Evolutionary conservation across 257 asterid genomes (phyloP).

Genomic region (Prunella vulgaris): DNA sequence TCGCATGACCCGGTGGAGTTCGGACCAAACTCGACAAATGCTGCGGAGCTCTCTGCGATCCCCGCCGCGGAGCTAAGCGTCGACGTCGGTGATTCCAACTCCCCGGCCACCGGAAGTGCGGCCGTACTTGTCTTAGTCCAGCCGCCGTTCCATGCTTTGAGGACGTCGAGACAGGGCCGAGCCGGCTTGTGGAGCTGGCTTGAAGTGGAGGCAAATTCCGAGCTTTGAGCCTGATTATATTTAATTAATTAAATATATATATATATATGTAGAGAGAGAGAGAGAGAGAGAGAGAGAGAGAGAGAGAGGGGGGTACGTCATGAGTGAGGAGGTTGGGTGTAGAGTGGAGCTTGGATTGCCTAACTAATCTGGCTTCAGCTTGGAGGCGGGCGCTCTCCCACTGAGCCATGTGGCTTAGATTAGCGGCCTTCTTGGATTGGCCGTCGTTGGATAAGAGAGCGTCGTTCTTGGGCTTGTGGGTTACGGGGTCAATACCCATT

Average conservation of each 20-base stretch:
- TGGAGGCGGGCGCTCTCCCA: slow-evolving; percentile 98
- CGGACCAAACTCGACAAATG: slow-evolving; percentile 37
- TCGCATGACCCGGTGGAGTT: slow-evolving; percentile 50
- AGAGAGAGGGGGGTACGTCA: too few relatives aligned
- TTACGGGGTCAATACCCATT: slow-evolving; percentile 88
- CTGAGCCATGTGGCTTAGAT: slow-evolving; percentile 94
- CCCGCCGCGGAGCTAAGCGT: slow-evolving; percentile 56
- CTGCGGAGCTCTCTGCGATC: slow-evolving; percentile 30
- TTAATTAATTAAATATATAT: too few relatives aligned
- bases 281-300: too few relatives aligned
- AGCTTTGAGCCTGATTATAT: slow-evolving; percentile 12
- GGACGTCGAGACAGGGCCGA: slow-evolving; percentile 42
- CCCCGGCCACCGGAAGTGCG: slow-evolving; percentile 23
- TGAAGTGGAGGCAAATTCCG: slow-evolving; percentile 39
- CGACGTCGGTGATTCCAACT: slow-evolving; percentile 70
- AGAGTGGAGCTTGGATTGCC: slow-evolving; percentile 71
- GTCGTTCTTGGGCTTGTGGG: slow-evolving; percentile 79
- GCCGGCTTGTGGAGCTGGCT: slow-evolving; percentile 33
- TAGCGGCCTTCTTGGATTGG: slow-evolving; percentile 68
- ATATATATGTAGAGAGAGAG: too few relatives aligned
- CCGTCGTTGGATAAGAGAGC: slow-evolving; percentile 61
- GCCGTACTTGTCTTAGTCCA: slow-evolving; percentile 35
- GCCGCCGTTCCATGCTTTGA: slow-evolving; percentile 51
- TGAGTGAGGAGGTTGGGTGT: too few relatives aligned
- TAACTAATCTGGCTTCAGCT: slow-evolving; percentile 78